Percentiles rank a stretch among this genome's conserved stretches.
These are phyloP conservation scores for Metschnikowia chrysomelidarum DNA, from an alignment of 805 yeast species.

Conservation along the genomic window DNA sequence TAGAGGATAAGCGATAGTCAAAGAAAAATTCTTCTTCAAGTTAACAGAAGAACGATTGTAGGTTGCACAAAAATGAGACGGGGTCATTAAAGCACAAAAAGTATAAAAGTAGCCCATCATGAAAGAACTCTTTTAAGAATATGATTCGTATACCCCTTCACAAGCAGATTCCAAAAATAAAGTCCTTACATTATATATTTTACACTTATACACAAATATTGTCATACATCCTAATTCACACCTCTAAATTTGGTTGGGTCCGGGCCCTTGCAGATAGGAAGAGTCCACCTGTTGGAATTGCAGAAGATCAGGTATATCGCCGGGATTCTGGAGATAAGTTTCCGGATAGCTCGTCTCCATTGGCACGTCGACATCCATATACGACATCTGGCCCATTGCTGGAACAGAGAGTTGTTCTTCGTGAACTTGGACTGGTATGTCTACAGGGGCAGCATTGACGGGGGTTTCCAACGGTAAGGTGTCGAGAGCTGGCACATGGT, in stretches of 20 bases:
- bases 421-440: background rate
- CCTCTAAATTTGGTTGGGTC: conserved; percentile 1
- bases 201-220: too few species aligned
- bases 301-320: conserved; percentile 5
- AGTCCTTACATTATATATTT: too few species aligned
- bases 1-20: too few species aligned
- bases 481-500: background rate
- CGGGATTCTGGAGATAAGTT: conserved; percentile 1
- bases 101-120: too few species aligned
- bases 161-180: too few species aligned
- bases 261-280: conserved; percentile 5
- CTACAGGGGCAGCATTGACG: background rate
- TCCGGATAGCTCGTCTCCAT: conserved; percentile 7
- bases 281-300: conserved; percentile 4
- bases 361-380: conserved; percentile 5
- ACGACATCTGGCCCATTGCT: conserved; percentile 7
- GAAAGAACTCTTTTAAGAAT: too few species aligned
- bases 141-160: too few species aligned
- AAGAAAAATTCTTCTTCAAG: too few species aligned
- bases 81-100: background rate
- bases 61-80: background rate
- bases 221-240: too few species aligned
- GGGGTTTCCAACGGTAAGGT: background rate
- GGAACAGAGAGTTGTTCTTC: too few species aligned
- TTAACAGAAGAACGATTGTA: background rate